Conservation (phyloP, 805 yeast species). For the Pichia nanzhaoensis region DNA sequence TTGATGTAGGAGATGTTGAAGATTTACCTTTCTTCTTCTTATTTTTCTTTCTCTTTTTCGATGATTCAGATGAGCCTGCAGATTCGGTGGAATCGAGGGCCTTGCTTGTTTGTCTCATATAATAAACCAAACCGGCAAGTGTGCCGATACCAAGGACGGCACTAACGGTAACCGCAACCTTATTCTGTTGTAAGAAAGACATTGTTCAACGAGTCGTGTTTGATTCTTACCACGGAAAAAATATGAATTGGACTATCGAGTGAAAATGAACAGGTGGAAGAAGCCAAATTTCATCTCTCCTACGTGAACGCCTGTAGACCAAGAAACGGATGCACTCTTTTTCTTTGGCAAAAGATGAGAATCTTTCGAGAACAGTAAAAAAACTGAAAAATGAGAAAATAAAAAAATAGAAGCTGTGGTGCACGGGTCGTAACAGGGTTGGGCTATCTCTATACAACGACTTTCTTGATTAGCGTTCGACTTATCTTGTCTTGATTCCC, state of each 20-base stretch:
- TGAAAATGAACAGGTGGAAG: no score
- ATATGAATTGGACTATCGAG: not conserved
- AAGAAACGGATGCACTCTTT: no score
- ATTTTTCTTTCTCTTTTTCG: conserved; percentile 33
- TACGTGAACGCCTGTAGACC: no score
- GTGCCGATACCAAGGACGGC: conserved; percentile 47
- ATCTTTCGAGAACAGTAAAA: no score
- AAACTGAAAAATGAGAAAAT: not conserved
- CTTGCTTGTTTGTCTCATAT: conserved; percentile 30
- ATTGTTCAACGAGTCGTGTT: not conserved
- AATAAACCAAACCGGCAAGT: conserved; percentile 40
- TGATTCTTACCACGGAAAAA: no score
- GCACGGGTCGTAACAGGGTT: no score
- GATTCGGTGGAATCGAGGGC: conserved; percentile 12
- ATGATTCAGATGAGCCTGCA: conserved; percentile 7
- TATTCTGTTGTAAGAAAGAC: conserved; percentile 42
- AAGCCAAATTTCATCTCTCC: no score
- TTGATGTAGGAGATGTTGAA: conserved; percentile 16
- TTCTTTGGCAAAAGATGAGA: no score
- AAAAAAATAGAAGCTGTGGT: no score
- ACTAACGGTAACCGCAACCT: conserved; percentile 42
- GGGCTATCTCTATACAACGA: no score
- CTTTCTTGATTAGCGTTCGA: no score
- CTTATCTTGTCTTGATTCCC: no score
- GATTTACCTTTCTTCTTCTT: conserved; percentile 36